Evolutionary conservation across 2,329 filamentous ascomycete species (phyloP).

Genomic region (Elsinoe arachidis): DNA sequence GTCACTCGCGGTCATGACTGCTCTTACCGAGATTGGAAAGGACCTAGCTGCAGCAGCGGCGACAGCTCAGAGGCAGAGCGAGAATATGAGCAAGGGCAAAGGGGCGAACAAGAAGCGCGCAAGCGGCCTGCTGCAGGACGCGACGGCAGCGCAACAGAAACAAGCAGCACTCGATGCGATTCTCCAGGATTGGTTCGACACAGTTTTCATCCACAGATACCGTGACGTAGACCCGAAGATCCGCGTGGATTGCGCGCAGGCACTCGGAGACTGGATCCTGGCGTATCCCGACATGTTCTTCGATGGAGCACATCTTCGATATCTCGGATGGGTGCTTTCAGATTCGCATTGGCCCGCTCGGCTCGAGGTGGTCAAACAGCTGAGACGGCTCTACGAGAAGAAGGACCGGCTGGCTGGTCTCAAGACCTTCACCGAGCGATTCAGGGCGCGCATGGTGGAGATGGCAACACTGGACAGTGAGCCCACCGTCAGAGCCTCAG

Average conservation of each 20-base stretch:
- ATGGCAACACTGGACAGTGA: slow-evolving; percentile 86
- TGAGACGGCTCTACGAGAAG: slow-evolving; percentile 69
- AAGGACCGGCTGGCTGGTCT: slow-evolving; percentile 67
- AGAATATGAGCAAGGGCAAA: slow-evolving; percentile 65
- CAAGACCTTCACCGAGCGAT: slow-evolving; percentile 87
- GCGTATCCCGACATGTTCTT: slow-evolving; percentile 80
- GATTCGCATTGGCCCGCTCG: slow-evolving; percentile 67
- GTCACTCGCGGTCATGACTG: slow-evolving; percentile 67
- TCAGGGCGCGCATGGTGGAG: slow-evolving; percentile 77
- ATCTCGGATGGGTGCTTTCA: slow-evolving; percentile 91
- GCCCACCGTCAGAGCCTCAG: slow-evolving; percentile 65
- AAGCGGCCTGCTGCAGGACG: slow-evolving; percentile 60
- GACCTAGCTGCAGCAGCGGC: slow-evolving; percentile 64
- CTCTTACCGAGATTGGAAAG: slow-evolving; percentile 64
- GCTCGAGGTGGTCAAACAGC: slow-evolving; percentile 76
- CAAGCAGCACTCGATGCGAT: slow-evolving; percentile 61
- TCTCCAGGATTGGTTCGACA: slow-evolving; percentile 81
- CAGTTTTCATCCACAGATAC: slow-evolving; percentile 90
- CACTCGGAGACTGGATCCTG: slow-evolving; percentile 81
- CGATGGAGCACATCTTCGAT: slow-evolving; percentile 81
- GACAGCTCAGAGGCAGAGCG: slow-evolving; percentile 67
- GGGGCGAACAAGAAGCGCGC: slow-evolving; percentile 71
- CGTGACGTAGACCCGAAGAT: slow-evolving; percentile 88
- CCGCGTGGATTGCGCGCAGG: slow-evolving; percentile 76
- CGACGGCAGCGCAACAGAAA: slow-evolving; percentile 61